These are phyloP conservation scores for Epichloe scottii DNA, from an alignment of 2,329 filamentous ascomycete genomes.

Conservation along the genomic window DNA sequence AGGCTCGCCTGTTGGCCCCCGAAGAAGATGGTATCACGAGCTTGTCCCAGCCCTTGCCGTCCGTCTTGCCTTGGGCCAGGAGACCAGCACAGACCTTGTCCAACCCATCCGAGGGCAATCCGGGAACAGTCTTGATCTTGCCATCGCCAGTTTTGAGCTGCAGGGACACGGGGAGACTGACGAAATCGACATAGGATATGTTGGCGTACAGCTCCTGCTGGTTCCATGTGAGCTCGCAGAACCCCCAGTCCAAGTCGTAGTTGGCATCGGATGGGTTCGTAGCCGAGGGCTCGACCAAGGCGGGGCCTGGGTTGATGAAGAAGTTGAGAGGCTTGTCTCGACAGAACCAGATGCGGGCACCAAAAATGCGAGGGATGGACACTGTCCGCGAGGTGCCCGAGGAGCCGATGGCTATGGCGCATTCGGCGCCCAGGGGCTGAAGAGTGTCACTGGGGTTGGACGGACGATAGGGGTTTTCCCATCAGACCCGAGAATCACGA, in stretches of 20 bases:
- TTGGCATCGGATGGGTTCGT: constrained; percentile 54
- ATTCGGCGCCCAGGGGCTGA: constrained; percentile 40
- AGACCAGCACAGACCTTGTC: constrained; percentile 31
- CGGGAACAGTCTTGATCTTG: constrained; percentile 31
- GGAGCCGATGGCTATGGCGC: constrained; percentile 50
- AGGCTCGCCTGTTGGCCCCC: constrained; percentile 30
- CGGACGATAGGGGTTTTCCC: constrained; percentile 56
- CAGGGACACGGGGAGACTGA: constrained; percentile 50
- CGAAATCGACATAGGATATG: constrained; percentile 66
- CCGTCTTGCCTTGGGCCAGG: constrained; percentile 29
- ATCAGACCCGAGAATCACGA: constrained; percentile 53
- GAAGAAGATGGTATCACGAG: constrained; percentile 33
- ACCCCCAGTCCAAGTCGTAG: constrained; percentile 49
- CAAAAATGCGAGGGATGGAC: constrained; percentile 57
- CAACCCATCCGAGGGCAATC: constrained; percentile 34
- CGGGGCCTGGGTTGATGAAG: constrained; percentile 57
- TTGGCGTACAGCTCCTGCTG: constrained; percentile 49
- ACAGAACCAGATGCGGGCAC: constrained; percentile 61
- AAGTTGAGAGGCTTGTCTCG: constrained; percentile 50
- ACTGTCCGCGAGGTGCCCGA: constrained; percentile 47
- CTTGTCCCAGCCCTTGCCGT: constrained; percentile 38
- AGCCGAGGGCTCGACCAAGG: constrained; percentile 61
- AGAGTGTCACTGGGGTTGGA: constrained; percentile 39
- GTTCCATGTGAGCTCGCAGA: constrained; percentile 60
- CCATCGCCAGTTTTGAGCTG: constrained; percentile 35